Base-by-base conservation (phyloP, 176 grass and related monocot species). In the Themeda triandra region DNA sequence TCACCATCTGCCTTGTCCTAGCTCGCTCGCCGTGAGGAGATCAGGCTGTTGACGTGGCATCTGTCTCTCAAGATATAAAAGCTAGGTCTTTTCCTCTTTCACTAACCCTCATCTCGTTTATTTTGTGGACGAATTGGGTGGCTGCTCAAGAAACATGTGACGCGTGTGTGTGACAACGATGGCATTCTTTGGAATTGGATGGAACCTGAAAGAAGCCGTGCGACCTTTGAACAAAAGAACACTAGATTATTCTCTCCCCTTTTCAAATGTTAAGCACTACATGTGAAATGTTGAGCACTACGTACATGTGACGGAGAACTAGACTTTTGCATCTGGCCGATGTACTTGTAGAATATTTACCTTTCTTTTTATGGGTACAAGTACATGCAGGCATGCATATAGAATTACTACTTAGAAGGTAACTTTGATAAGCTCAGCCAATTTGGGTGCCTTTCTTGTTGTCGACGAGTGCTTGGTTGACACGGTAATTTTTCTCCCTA, bases 101-200 rank as follows among this genome's bases (percentile, higher is more conserved):
- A 27, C 12, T 27, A 13, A 30, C n/a, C 11, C 10, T 4, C 49
- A 23, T 37, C 23, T 37, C 23, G 48, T 58, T 45, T 75, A 59
- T 14, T 67, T 19, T 45, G 45, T 59, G 45, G 32, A 73, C 13
- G 69, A 65, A 27, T 28, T 0, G 83, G 82, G 63, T 69, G 68
- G 17, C 58, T 80, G 68, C 76, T 80, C 27, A 19, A 49, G 58
- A 14, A 66, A 44, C 78, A 81, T 67, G 78, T 66, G 85, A 69
- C 69, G 70, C 25, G 60, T 59, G 45, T 68, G 60, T 45, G 25
- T 75, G 78, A 45, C 31, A 24, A 2, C 45, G 59, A 32, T 31
- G 70, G 17, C 27, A 7, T 25, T 19, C 7, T 33, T 69, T 67
- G 9, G 25, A 75, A 87, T 35, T 73, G 12, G 33, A 75, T 73